Conservation (phyloP, 306 rosid genomes). For the Betula pendula region DNA sequence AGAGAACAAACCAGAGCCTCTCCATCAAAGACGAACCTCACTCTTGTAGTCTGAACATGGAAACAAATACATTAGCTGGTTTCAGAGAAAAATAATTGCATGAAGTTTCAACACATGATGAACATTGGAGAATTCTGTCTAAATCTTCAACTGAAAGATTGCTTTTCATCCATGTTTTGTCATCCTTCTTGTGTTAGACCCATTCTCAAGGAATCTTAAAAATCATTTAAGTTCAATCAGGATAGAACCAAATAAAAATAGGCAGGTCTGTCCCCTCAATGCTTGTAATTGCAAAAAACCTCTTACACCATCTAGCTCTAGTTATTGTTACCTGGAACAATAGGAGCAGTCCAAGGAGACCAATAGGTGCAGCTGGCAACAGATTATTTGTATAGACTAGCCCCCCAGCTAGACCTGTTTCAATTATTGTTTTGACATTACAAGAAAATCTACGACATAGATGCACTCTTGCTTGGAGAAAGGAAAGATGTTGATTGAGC, state of each 20-base stretch:
- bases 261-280: not conserved
- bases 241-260: not conserved
- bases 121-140: not conserved
- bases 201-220: not conserved
- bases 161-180: not conserved
- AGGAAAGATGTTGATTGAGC: not conserved
- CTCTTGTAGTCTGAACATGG: slow-evolving; percentile 75
- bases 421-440: slow-evolving; percentile 18
- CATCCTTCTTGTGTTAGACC: not conserved
- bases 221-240: not conserved
- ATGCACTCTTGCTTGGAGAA: slow-evolving; percentile 6
- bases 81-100: not conserved
- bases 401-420: slow-evolving; percentile 81
- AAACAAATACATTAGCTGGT: slow-evolving; percentile 17
- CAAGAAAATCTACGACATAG: not conserved
- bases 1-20: slow-evolving; percentile 79
- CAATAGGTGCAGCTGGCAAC: slow-evolving; percentile 72
- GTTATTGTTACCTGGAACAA: slow-evolving; percentile 72
- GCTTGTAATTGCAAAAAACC: slow-evolving; percentile 3
- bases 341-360: slow-evolving; percentile 88
- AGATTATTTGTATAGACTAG: slow-evolving; percentile 74
- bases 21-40: slow-evolving; percentile 79
- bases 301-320: not conserved
- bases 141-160: not conserved
- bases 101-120: not conserved